Conservation (phyloP, 768 basidiomycete species). For the Mycena rosella region DNA sequence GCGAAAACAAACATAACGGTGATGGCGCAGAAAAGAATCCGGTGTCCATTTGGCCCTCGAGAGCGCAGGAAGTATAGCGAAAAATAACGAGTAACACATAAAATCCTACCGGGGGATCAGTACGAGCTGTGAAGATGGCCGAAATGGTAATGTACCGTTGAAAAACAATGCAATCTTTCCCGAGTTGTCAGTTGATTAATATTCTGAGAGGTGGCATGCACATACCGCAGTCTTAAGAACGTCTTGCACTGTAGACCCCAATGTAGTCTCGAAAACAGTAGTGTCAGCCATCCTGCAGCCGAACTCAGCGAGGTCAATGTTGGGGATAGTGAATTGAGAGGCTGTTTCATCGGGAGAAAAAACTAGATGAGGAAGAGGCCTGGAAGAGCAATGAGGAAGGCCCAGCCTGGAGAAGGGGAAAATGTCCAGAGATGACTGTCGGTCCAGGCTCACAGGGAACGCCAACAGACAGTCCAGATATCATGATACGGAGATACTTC, state of each 20-base stretch:
- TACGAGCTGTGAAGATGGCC: too few species aligned
- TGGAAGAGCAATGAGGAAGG: too few species aligned
- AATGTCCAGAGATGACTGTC: too few species aligned
- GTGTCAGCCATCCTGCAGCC: background rate
- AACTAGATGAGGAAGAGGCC: too few species aligned
- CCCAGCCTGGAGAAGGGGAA: too few species aligned
- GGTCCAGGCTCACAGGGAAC: too few species aligned
- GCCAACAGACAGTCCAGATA: too few species aligned
- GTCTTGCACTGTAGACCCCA: background rate
- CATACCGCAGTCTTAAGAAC: background rate
- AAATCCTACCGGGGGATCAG: background rate
- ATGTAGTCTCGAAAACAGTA: background rate
- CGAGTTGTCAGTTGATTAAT: background rate
- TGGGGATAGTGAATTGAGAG: too few species aligned
- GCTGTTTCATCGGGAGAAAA: too few species aligned
- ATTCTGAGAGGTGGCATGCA: background rate
- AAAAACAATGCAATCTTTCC: conserved; percentile 11
- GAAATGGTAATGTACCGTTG: background rate
- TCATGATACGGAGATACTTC: too few species aligned
- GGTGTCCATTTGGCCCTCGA: background rate
- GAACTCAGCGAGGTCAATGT: too few species aligned
- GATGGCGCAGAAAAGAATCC: background rate
- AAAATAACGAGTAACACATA: background rate
- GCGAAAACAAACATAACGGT: background rate
- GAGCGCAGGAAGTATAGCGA: conserved; percentile 1